Evolutionary conservation across 1,284 basidiomycete genomes (phyloP).

Genomic region (Trametes versicolor): DNA sequence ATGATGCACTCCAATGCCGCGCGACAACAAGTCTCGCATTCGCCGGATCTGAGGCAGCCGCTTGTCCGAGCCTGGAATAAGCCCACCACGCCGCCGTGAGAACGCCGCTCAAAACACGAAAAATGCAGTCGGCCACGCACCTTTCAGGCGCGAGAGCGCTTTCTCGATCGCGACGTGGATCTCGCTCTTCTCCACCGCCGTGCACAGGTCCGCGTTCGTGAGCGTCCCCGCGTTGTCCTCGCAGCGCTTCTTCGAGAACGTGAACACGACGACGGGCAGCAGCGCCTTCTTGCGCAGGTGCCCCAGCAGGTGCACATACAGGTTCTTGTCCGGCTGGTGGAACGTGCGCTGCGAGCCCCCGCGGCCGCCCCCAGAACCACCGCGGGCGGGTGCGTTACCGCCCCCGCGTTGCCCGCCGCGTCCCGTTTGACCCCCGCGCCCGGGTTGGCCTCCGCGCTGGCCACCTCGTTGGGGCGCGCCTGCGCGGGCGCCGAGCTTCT

Average conservation of each 20-base stretch:
- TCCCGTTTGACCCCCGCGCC: conserved; percentile 58
- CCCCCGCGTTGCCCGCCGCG: conserved; percentile 59
- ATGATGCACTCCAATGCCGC: conserved; percentile 98
- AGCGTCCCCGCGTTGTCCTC: conserved; percentile 96
- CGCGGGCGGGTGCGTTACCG: conserved; percentile 44
- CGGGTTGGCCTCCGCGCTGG: conserved; percentile 58
- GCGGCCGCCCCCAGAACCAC: conserved; percentile 51
- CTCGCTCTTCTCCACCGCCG: conserved; percentile 93
- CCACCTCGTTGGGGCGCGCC: conserved; percentile 65
- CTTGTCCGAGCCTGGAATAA: conserved; percentile 81
- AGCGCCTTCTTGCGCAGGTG: conserved; percentile 88
- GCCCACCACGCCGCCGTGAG: not conserved
- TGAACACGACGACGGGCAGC: conserved; percentile 96
- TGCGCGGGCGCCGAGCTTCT: conserved; percentile 83
- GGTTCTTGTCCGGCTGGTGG: conserved; percentile 85
- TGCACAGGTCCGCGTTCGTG: conserved; percentile 90
- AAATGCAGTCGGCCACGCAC: conserved; percentile 50
- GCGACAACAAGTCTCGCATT: conserved; percentile 90
- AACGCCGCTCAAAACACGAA: not conserved
- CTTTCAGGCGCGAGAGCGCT: conserved; percentile 91
- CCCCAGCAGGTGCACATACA: conserved; percentile 94
- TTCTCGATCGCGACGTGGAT: conserved; percentile 96
- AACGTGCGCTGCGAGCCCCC: conserved; percentile 66
- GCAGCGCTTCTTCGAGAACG: conserved; percentile 96
- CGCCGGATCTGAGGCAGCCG: conserved; percentile 94